Conservation (phyloP, 768 basidiomycete species). For the Pholiota microspora region DNA sequence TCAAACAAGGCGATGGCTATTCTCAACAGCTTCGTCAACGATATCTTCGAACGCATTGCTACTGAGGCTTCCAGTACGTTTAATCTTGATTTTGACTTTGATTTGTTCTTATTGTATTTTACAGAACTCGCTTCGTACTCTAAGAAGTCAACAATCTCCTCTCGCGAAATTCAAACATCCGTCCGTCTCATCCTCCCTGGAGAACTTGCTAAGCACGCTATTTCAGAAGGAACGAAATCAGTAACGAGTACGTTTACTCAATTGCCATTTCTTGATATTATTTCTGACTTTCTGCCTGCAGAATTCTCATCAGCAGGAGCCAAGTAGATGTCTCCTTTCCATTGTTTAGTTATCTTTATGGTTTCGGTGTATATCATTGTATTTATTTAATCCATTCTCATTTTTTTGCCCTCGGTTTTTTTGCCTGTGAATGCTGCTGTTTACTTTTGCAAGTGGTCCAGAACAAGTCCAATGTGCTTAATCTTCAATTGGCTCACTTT, state of each 20-base stretch:
- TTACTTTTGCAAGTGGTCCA: too few relatives aligned
- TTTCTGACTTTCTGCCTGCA: conserved; percentile 8
- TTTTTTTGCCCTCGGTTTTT: conserved; percentile 7
- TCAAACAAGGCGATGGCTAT: conserved; percentile 99
- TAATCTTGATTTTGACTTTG: not conserved
- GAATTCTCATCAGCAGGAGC: conserved; percentile 73
- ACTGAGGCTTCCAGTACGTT: conserved; percentile 83
- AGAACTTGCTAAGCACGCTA: conserved; percentile 91
- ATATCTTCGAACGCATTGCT: conserved; percentile 93
- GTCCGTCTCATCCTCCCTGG: conserved; percentile 97
- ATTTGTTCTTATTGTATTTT: conserved; percentile 5
- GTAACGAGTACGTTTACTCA: conserved; percentile 64
- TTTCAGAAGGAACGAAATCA: conserved; percentile 92
- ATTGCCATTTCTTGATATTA: not conserved
- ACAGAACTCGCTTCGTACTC: conserved; percentile 95
- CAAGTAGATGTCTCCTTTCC: conserved; percentile 43
- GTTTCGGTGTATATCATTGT: conserved; percentile 31
- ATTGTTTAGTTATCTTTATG: conserved; percentile 20
- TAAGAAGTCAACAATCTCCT: conserved; percentile 98
- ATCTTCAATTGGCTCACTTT: too few relatives aligned
- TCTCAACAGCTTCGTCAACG: conserved; percentile 94
- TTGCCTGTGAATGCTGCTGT: too few relatives aligned
- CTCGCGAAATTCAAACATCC: conserved; percentile 96
- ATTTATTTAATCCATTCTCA: conserved; percentile 28
- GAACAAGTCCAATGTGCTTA: too few relatives aligned